Conservation (phyloP, 2,329 filamentous ascomycete genomes). For the Alternaria novae-zelandiae region DNA sequence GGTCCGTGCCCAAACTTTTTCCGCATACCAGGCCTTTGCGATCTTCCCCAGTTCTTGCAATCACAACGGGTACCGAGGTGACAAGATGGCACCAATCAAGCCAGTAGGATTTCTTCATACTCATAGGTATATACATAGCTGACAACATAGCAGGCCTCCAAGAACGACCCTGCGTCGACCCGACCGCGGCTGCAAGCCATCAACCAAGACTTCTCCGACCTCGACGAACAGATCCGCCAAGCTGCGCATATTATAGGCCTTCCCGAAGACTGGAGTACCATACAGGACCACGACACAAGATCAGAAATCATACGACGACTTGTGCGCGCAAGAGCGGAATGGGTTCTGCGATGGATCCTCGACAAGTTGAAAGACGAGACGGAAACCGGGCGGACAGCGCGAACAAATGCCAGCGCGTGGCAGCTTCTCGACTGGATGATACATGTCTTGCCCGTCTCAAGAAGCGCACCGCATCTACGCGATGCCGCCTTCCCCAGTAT, state of each 20-base stretch:
- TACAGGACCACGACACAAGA: slow-evolving; percentile 15
- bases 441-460: slow-evolving; percentile 70
- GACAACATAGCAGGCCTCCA: slow-evolving; percentile 13
- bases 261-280: slow-evolving; percentile 35
- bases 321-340: slow-evolving; percentile 61
- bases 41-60: background rate
- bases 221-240: slow-evolving; percentile 51
- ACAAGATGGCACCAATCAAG: slow-evolving; percentile 32
- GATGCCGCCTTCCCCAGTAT: slow-evolving; percentile 72
- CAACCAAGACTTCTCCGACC: slow-evolving; percentile 45
- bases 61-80: slow-evolving; percentile 8
- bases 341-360: slow-evolving; percentile 70
- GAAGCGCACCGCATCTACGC: slow-evolving; percentile 72
- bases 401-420: slow-evolving; percentile 59
- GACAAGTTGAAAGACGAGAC: slow-evolving; percentile 61
- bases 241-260: slow-evolving; percentile 50
- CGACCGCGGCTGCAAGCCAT: slow-evolving; percentile 49
- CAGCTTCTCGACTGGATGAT: slow-evolving; percentile 67
- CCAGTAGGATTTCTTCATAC: slow-evolving; percentile 13
- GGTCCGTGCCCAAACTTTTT: slow-evolving; percentile 32
- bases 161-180: slow-evolving; percentile 32
- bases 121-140: background rate
- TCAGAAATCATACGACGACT: slow-evolving; percentile 15
- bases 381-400: slow-evolving; percentile 46
- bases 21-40: slow-evolving; percentile 8